These are phyloP conservation scores for Verbascum thapsus DNA, from an alignment of 257 asterid genomes.

Conservation along the genomic window DNA sequence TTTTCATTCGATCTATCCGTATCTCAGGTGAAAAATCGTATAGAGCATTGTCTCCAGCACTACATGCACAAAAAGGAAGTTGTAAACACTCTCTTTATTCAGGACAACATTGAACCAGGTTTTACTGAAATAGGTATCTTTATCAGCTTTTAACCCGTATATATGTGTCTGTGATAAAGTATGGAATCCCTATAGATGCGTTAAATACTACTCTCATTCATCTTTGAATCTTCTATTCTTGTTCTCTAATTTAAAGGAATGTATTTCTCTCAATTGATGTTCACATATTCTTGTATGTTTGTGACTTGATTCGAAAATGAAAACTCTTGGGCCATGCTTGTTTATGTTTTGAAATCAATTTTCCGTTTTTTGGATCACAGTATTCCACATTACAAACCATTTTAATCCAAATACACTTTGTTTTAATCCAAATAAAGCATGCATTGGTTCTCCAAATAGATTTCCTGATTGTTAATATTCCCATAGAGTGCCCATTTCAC, in stretches of 20 bases:
- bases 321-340: too few relatives aligned
- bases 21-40: slow-evolving; percentile 73
- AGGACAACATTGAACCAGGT: slow-evolving; percentile 63
- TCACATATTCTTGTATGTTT: too few relatives aligned
- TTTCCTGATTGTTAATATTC: too few relatives aligned
- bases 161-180: too few relatives aligned
- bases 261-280: slow-evolving; percentile 7
- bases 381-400: too few relatives aligned
- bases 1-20: slow-evolving; percentile 23
- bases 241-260: slow-evolving; percentile 4
- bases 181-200: neutral
- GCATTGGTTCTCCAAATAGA: too few relatives aligned
- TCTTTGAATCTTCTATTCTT: slow-evolving; percentile 10
- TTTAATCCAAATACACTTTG: too few relatives aligned
- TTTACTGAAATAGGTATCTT: slow-evolving; percentile 70
- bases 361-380: too few relatives aligned
- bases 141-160: slow-evolving; percentile 23
- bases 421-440: too few relatives aligned
- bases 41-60: slow-evolving; percentile 66
- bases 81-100: slow-evolving; percentile 50
- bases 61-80: slow-evolving; percentile 87
- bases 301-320: too few relatives aligned
- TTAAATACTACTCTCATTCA: neutral
- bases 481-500: too few relatives aligned
- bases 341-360: too few relatives aligned